Percentiles rank a stretch among this genome's conserved stretches.
phyloP scores from a whole-genome alignment of 352 stramenopile genomes.

The Pythium aquatile region DNA sequence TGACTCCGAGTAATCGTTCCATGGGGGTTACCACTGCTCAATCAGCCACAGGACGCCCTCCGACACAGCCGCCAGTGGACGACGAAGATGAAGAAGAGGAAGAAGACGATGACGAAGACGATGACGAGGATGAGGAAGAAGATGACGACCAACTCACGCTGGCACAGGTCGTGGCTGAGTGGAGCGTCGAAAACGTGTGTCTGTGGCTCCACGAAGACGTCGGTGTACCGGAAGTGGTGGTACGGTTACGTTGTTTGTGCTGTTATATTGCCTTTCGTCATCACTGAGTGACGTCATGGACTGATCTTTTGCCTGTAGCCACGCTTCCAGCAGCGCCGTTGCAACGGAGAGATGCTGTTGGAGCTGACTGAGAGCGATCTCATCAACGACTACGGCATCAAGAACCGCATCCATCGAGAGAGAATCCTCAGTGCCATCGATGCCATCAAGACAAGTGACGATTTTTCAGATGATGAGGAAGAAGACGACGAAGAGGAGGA shows the following conservation, averaged over 20 bases:
- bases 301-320: slow-evolving; percentile 28
- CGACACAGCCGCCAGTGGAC: slow-evolving; percentile 21
- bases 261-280: background rate
- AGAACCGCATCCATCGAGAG: slow-evolving; percentile 61
- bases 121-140: slow-evolving; percentile 47
- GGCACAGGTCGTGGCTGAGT: slow-evolving; percentile 73
- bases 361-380: slow-evolving; percentile 73
- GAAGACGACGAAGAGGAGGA: slow-evolving; percentile 47
- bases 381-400: slow-evolving; percentile 75
- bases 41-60: background rate
- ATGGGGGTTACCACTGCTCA: background rate
- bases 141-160: slow-evolving; percentile 60
- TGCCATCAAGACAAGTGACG: slow-evolving; percentile 70
- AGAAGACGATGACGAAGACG: slow-evolving; percentile 37
- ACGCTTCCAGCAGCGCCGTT: slow-evolving; percentile 65
- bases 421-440: slow-evolving; percentile 76
- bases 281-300: background rate
- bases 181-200: slow-evolving; percentile 82
- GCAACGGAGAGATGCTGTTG: slow-evolving; percentile 67
- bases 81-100: slow-evolving; percentile 25
- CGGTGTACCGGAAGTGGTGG: slow-evolving; percentile 65
- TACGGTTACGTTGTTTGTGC: slow-evolving; percentile 19
- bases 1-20: background rate
- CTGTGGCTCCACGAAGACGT: slow-evolving; percentile 80
- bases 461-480: slow-evolving; percentile 61